Conservation (phyloP, 768 basidiomycete genomes). For the Paxillus involutus region DNA sequence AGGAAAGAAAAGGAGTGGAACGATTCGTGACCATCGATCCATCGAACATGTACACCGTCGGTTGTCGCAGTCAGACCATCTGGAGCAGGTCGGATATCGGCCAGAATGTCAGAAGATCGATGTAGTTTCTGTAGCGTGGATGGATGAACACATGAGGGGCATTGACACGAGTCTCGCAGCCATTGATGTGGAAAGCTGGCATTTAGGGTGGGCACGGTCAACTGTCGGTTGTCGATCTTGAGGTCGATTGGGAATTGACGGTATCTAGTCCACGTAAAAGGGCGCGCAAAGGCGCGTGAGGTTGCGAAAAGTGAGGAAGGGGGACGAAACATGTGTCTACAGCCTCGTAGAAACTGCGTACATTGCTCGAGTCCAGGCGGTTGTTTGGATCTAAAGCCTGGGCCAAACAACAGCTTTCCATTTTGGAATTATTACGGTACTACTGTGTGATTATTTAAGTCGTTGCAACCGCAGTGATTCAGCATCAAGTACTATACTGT, state of each 20-base stretch:
- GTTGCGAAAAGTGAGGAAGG: neutral
- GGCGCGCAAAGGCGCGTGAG: neutral
- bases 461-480: too few relatives aligned
- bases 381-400: constrained; percentile 31
- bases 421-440: constrained; percentile 1
- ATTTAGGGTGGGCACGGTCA: constrained; percentile 32
- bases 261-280: neutral
- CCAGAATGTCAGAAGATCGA: constrained; percentile 62
- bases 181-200: constrained; percentile 64
- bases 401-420: constrained; percentile 28
- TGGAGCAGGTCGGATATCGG: constrained; percentile 44
- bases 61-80: constrained; percentile 41
- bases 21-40: constrained; percentile 63
- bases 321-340: constrained; percentile 9
- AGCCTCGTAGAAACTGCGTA: too few relatives aligned
- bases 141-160: constrained; percentile 71
- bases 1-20: constrained; percentile 52
- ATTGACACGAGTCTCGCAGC: constrained; percentile 86
- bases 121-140: constrained; percentile 77
- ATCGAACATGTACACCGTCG: constrained; percentile 49
- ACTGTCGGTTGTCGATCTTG: constrained; percentile 8
- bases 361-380: neutral
- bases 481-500: neutral
- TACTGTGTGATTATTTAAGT: too few relatives aligned
- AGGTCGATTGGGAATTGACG: constrained; percentile 5